Evolutionary conservation across 805 yeast genomes (phyloP).

Genomic region (Zygotorulaspora chibaensis): DNA sequence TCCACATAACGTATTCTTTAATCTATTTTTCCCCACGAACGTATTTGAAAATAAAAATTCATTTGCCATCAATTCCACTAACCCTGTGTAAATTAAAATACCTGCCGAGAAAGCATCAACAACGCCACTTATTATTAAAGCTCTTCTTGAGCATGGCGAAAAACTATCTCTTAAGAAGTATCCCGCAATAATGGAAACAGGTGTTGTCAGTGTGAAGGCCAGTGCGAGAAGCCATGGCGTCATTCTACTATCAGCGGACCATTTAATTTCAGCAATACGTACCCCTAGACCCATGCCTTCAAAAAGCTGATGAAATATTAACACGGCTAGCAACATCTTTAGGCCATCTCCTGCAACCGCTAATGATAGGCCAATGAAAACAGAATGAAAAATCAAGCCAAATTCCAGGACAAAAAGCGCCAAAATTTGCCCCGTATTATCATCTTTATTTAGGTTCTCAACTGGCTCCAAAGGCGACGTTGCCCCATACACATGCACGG

Average conservation of each 20-base stretch:
- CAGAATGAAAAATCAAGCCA: constrained; percentile 79
- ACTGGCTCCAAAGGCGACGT: constrained; percentile 4
- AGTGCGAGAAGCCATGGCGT: constrained; percentile 58
- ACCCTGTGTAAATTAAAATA: constrained; percentile 68
- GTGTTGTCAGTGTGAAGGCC: constrained; percentile 56
- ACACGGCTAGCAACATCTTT: constrained; percentile 62
- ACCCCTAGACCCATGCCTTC: constrained; percentile 86
- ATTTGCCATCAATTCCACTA: constrained; percentile 76
- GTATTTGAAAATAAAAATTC: constrained; percentile 58
- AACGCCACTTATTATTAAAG: constrained; percentile 64
- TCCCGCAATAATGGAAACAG: constrained; percentile 75
- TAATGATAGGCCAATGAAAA: constrained; percentile 72
- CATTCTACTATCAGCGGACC: constrained; percentile 43
- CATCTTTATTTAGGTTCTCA: constrained; percentile 35
- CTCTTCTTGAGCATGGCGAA: constrained; percentile 52
- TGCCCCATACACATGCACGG: constrained; percentile 1
- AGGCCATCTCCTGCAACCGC: constrained; percentile 79
- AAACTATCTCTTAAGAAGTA: constrained; percentile 65
- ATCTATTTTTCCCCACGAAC: constrained; percentile 56
- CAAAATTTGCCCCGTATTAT: constrained; percentile 52
- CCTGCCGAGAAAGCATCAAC: constrained; percentile 78
- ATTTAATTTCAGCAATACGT: constrained; percentile 56
- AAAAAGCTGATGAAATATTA: constrained; percentile 72
- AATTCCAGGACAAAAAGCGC: constrained; percentile 62
- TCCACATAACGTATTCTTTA: constrained; percentile 48